phyloP scores from a whole-genome alignment of 2,329 filamentous ascomycete species.

The Sarocladium strictum region DNA sequence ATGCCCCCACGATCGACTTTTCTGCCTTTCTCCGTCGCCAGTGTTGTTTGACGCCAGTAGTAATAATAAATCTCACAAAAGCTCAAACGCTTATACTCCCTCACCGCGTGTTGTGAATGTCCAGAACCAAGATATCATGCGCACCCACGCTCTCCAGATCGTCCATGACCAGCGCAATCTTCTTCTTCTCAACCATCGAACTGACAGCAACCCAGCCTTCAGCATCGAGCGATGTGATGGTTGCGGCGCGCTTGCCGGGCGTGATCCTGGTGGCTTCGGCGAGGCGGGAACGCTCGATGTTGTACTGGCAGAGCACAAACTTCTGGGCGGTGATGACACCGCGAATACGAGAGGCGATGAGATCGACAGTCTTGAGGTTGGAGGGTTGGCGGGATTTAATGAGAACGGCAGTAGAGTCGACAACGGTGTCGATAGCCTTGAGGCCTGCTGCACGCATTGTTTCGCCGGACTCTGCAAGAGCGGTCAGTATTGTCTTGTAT shows the following conservation, averaged over 20 bases:
- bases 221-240: conserved; percentile 82
- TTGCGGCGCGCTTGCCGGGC: conserved; percentile 88
- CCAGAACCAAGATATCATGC: conserved; percentile 76
- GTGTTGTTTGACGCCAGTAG: not conserved
- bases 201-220: conserved; percentile 92
- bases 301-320: conserved; percentile 95
- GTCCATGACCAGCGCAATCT: conserved; percentile 83
- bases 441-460: conserved; percentile 96
- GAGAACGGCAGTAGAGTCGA: conserved; percentile 80
- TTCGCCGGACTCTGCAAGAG: conserved; percentile 76
- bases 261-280: conserved; percentile 68
- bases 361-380: conserved; percentile 71
- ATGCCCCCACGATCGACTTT: too few species aligned
- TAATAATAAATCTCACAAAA: not conserved
- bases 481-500: not conserved
- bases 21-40: not conserved
- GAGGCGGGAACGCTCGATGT: conserved; percentile 69
- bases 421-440: conserved; percentile 88
- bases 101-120: conserved; percentile 73
- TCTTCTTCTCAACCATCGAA: conserved; percentile 87
- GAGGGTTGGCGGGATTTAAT: conserved; percentile 85
- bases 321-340: conserved; percentile 94
- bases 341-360: conserved; percentile 80
- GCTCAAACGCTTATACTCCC: not conserved
- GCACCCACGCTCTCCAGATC: conserved; percentile 70